Percentiles rank a stretch among this genome's conserved stretches.
Evolutionary conservation across 2,329 filamentous ascomycete genomes (phyloP).

Genomic region (Acrocalymma vagum): DNA sequence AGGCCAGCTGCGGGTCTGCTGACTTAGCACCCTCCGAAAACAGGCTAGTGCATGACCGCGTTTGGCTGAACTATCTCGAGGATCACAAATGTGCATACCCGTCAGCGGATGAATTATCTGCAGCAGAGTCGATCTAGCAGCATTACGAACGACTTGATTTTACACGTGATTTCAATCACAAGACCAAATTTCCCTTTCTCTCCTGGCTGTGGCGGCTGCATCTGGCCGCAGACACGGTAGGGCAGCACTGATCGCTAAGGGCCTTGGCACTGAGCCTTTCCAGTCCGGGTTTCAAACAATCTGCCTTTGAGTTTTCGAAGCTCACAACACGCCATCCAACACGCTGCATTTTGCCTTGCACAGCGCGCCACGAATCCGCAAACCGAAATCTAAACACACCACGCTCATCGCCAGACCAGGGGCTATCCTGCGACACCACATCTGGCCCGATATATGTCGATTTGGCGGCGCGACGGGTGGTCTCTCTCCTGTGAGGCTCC

Average conservation of each 20-base stretch:
- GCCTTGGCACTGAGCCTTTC: background rate
- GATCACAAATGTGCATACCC: no score
- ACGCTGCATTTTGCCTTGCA: conserved; percentile 28
- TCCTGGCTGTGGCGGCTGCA: no score
- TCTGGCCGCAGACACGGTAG: no score
- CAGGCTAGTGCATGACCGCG: no score
- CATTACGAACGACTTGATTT: no score
- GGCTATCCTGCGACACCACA: conserved; percentile 30
- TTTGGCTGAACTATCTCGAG: no score
- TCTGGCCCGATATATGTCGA: conserved; percentile 36
- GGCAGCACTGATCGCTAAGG: conserved; percentile 10
- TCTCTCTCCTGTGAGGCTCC: conserved; percentile 38
- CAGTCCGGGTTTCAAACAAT: conserved; percentile 9
- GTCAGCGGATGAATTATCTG: no score
- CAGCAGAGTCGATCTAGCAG: no score
- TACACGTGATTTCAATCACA: no score
- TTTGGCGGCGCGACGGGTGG: conserved; percentile 42
- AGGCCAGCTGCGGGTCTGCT: conserved; percentile 20
- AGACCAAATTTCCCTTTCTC: no score
- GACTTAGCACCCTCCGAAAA: background rate
- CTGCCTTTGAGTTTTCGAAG: conserved; percentile 27
- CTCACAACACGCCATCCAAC: conserved; percentile 36
- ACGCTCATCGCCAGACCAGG: conserved; percentile 23
- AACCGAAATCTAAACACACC: conserved; percentile 40
- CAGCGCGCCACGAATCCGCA: conserved; percentile 31